Evolutionary conservation across 805 yeast species (phyloP).

Genomic region (Sporopachydermia lactativora): DNA sequence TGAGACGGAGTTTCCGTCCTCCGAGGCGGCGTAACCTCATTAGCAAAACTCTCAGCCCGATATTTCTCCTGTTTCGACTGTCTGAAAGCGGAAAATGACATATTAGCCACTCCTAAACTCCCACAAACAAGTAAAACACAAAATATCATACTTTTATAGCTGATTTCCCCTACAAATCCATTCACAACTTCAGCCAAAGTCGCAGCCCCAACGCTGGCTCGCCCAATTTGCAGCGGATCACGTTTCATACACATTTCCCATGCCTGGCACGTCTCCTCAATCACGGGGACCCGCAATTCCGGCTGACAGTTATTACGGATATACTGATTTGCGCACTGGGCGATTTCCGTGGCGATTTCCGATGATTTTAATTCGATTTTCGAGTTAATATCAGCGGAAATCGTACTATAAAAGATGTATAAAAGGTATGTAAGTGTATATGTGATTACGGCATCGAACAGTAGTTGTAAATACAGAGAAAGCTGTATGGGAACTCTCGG

Average conservation of each 20-base stretch:
- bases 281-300: slow-evolving; percentile 53
- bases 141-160: slow-evolving; percentile 50
- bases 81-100: slow-evolving; percentile 23
- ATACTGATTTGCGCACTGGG: slow-evolving; percentile 57
- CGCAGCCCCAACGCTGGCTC: slow-evolving; percentile 64
- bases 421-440: slow-evolving; percentile 37
- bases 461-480: slow-evolving; percentile 48
- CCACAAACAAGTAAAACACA: slow-evolving; percentile 34
- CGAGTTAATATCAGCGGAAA: slow-evolving; percentile 54
- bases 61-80: too few species aligned
- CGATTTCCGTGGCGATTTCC: slow-evolving; percentile 49
- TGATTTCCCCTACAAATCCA: slow-evolving; percentile 57
- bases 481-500: slow-evolving; percentile 41
- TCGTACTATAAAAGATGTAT: slow-evolving; percentile 36
- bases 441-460: slow-evolving; percentile 40
- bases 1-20: background rate
- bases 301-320: slow-evolving; percentile 58
- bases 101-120: slow-evolving; percentile 34
- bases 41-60: background rate
- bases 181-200: slow-evolving; percentile 73
- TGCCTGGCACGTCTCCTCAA: slow-evolving; percentile 50
- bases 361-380: slow-evolving; percentile 51
- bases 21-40: background rate
- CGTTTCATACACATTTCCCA: slow-evolving; percentile 79
- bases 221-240: slow-evolving; percentile 54